Base-by-base conservation (phyloP, 306 rosid genomes). In the Cicer bijugum region DNA sequence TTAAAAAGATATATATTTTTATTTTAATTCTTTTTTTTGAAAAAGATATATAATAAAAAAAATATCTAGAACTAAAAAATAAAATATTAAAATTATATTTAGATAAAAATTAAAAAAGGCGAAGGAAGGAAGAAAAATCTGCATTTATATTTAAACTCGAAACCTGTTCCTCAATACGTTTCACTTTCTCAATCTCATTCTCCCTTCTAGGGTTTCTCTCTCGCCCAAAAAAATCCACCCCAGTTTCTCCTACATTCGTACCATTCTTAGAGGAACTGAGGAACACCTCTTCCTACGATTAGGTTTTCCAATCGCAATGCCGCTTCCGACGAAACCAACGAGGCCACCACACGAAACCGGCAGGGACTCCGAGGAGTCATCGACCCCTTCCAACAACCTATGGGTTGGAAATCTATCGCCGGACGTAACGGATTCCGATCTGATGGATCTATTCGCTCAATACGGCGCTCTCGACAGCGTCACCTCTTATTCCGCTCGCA, bases 401-500 rank as follows among this genome's bases (percentile, higher is more conserved):
- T 95, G 97, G 97, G 91, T 95, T 0, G 99, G 97, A 10, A 95
- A 95, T 71, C 82, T 95, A 61, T 77, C 93, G n/a, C 44, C 78
- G 40, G 97, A 90, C 46, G 97, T 95, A 1, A 66, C 88, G 9
- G 99, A 95, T 51, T 64, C 88, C 39, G 96, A 90, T 81, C 92
- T 95, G 48, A 87, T 86, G 92, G 88, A 89, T 5, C 83, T 92
- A 0, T 95, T 95, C 79, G 88, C 86, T 4, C 90, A 75, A 38
- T 90, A 78, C 84, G 99, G 97, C 6, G 97, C 97, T 1, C 85
- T 95, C 15, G 97, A 95, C 33, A 88, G 96, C 81, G 99, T 95
- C 4, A 87, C 96, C 1, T 75, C 91, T 0, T 90, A 92, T 80
- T 89, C 97, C 14, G 46, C 90, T 0, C 84, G 99, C 69, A 92